These are phyloP conservation scores for Vigna reflexopilosa DNA, from an alignment of 306 rosid species.

Conservation along the genomic window DNA sequence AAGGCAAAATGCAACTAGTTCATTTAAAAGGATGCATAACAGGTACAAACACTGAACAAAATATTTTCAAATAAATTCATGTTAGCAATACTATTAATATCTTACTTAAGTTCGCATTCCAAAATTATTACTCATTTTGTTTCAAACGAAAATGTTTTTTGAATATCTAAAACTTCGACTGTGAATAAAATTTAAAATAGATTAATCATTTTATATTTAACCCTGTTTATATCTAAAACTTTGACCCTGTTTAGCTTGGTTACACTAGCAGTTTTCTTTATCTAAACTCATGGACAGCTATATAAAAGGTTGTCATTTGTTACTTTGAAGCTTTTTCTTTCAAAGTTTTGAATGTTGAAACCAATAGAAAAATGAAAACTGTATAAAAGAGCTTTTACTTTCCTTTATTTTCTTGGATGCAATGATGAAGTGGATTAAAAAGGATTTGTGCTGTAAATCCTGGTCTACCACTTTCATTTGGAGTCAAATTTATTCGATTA, in stretches of 20 bases:
- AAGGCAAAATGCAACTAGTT: constrained; percentile 30
- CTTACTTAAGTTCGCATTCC: too few relatives aligned
- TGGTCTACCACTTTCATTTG: background rate
- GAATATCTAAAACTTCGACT: too few relatives aligned
- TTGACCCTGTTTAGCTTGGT: constrained; percentile 38
- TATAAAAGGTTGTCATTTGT: constrained; percentile 40
- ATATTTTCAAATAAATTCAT: too few relatives aligned
- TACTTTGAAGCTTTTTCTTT: constrained; percentile 43
- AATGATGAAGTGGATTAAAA: background rate
- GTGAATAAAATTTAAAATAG: too few relatives aligned
- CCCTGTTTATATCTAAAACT: too few relatives aligned
- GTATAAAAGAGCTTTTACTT: background rate
- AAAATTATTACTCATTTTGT: too few relatives aligned
- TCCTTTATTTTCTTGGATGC: background rate
- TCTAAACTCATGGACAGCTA: constrained; percentile 40
- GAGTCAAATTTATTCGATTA: constrained; percentile 2
- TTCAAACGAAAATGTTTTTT: too few relatives aligned
- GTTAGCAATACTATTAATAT: too few relatives aligned
- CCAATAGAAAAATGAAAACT: constrained; percentile 1
- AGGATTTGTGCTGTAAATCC: background rate
- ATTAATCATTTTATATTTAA: too few relatives aligned
- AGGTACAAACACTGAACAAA: constrained; percentile 2
- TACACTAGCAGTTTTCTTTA: constrained; percentile 43
- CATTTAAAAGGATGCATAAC: constrained; percentile 3
- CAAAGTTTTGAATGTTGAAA: constrained; percentile 41